These are phyloP conservation scores for Teunomyces stri DNA, from an alignment of 805 yeast species.

Conservation along the genomic window DNA sequence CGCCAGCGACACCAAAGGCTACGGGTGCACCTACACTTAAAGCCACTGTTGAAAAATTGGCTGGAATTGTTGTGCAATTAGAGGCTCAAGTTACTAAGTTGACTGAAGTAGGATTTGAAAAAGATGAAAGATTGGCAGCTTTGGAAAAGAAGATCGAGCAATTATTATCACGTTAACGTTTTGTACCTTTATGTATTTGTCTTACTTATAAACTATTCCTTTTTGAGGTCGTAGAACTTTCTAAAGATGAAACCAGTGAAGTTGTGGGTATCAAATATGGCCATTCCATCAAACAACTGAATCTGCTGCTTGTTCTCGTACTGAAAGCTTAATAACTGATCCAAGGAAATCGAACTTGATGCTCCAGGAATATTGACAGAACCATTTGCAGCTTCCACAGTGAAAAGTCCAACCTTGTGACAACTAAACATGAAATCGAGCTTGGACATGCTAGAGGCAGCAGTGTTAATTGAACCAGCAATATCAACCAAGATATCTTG, in stretches of 20 bases:
- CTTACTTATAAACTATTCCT: conserved; percentile 4
- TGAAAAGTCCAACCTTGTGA: conserved; percentile 68
- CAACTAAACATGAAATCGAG: conserved; percentile 74
- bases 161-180: conserved; percentile 31
- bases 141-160: conserved; percentile 63
- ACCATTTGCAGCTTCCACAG: conserved; percentile 73
- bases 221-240: conserved; percentile 62
- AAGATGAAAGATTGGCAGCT: conserved; percentile 57
- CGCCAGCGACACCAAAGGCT: conserved; percentile 12
- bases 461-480: conserved; percentile 45
- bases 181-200: conserved; percentile 1
- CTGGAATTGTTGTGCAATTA: conserved; percentile 53
- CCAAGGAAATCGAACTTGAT: conserved; percentile 58
- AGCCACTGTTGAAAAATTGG: conserved; percentile 67
- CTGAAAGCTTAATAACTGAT: conserved; percentile 69
- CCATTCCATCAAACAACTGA: conserved; percentile 64
- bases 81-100: conserved; percentile 55
- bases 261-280: conserved; percentile 63
- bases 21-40: conserved; percentile 60
- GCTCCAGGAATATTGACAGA: conserved; percentile 64
- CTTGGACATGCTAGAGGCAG: conserved; percentile 54
- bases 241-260: conserved; percentile 68
- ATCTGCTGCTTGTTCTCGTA: conserved; percentile 60
- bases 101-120: conserved; percentile 53
- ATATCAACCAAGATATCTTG: conserved; percentile 63